These are phyloP conservation scores for Hypoxylon sp. DNA, from an alignment of 2,329 filamentous ascomycete genomes.

Conservation along the genomic window DNA sequence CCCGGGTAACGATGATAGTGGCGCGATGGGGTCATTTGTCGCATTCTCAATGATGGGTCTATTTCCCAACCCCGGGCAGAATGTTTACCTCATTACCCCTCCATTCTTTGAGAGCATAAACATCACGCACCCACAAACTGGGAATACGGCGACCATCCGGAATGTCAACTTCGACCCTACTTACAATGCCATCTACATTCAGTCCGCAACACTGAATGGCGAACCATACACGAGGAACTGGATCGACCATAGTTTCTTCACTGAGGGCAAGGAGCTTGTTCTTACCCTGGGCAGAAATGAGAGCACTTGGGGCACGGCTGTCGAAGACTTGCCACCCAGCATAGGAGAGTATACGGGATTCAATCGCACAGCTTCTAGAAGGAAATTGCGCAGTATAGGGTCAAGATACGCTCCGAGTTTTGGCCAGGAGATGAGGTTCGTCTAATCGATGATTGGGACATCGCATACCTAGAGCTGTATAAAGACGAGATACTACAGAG, in stretches of 20 bases:
- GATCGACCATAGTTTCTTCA: constrained; percentile 78
- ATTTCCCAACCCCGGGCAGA: constrained; percentile 77
- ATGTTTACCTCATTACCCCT: constrained; percentile 79
- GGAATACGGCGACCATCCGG: constrained; percentile 71
- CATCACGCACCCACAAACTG: constrained; percentile 70
- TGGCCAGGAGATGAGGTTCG: constrained; percentile 24
- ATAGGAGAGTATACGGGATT: constrained; percentile 58
- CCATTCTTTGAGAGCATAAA: constrained; percentile 76
- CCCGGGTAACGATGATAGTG: constrained; percentile 79
- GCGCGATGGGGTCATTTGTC: constrained; percentile 78
- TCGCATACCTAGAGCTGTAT: constrained; percentile 18
- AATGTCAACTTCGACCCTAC: constrained; percentile 73
- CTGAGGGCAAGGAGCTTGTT: constrained; percentile 74
- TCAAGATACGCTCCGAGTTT: constrained; percentile 29
- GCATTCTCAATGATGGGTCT: constrained; percentile 79
- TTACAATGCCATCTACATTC: constrained; percentile 74
- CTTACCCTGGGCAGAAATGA: constrained; percentile 72
- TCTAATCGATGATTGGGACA: constrained; percentile 7
- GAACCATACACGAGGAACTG: constrained; percentile 74
- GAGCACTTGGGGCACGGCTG: constrained; percentile 74
- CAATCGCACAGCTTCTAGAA: constrained; percentile 41
- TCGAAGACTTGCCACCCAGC: constrained; percentile 75
- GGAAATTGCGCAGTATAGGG: constrained; percentile 18
- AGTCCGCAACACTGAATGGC: constrained; percentile 75
- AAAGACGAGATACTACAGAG: constrained; percentile 10